These are phyloP conservation scores for Ganoderma multipileum DNA, from an alignment of 1,284 basidiomycete species.

Conservation along the genomic window DNA sequence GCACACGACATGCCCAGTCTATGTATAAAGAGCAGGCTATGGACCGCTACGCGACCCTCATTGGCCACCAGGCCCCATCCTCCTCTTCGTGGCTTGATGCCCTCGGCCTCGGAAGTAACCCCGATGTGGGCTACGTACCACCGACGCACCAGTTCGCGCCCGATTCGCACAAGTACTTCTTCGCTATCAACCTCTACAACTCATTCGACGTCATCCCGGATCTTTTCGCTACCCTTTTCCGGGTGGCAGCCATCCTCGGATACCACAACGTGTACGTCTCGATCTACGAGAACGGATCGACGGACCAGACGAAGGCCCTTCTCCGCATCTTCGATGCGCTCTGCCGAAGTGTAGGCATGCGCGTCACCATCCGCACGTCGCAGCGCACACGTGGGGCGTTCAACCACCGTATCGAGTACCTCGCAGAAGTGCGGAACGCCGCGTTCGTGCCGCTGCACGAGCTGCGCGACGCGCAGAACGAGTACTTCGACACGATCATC, in stretches of 20 bases:
- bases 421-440: conserved; percentile 95
- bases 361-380: conserved; percentile 90
- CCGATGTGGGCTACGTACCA: conserved; percentile 51
- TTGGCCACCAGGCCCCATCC: conserved; percentile 76
- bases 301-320: conserved; percentile 95
- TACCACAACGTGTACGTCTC: conserved; percentile 97
- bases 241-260: conserved; percentile 86
- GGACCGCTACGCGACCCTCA: conserved; percentile 83
- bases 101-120: conserved; percentile 53
- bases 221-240: conserved; percentile 94
- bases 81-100: conserved; percentile 68
- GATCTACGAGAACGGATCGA: conserved; percentile 97
- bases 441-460: conserved; percentile 94
- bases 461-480: conserved; percentile 86
- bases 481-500: conserved; percentile 92
- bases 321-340: conserved; percentile 92
- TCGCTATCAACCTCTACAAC: conserved; percentile 97
- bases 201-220: conserved; percentile 98
- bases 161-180: conserved; percentile 93
- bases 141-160: conserved; percentile 50
- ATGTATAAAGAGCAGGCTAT: conserved; percentile 84
- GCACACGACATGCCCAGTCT: conserved; percentile 83
- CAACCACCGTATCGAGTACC: conserved; percentile 97
- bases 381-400: conserved; percentile 93
- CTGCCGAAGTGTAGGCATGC: conserved; percentile 86